Evolutionary conservation across 208 protist species (phyloP), one percentile per base, ranked within the genome.

Genomic region (Kentomonas sorsogonicus): DNA sequence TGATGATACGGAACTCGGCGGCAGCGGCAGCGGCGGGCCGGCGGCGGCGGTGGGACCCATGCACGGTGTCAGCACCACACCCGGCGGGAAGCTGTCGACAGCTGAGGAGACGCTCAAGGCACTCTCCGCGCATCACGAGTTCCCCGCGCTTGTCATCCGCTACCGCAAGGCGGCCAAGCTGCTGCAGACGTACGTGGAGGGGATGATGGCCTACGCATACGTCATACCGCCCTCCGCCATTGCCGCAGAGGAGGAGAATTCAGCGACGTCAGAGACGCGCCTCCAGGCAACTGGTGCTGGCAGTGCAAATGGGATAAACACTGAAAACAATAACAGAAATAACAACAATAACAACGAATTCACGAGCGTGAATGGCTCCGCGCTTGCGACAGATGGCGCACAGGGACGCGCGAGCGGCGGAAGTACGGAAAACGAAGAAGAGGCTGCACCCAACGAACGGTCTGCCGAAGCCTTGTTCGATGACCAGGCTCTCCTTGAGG

Each of bases 101-200:
- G 86, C 82, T 1, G 85, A 96, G 54, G 90, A 94, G 13, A 89
- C 79, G 10, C 72, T 96, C 9, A 71, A 65, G n/a, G 20, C 69
- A 0, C 72, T 96, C 15, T 71, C 83, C 20, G 52, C 45, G 43
- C 74, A 92, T 55, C 91, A 96, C 60, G 69, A 83, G 40, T 76
- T 94, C 41, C 91, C 91, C 7, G 60, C 52, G 18, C 59, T 78
- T 16, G 48, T 96, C 51, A 64, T 94, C 27, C 70, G 69, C 36
- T 93, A 94, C 60, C 74, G 91, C 53, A 87, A 86, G 62, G 66
- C 79, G 22, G 83, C 85, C 10, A 96, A 96, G 68, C 53, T 96
- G 25, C 71, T 91, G 56, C 81, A 91, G 47, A 96, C 87, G 16
- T 96, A 96, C 68, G 69, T 91, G 1, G 81, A 91, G 39, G 88